Base-by-base conservation (phyloP, 805 yeast genomes). In the Zygoascus tannicola region DNA sequence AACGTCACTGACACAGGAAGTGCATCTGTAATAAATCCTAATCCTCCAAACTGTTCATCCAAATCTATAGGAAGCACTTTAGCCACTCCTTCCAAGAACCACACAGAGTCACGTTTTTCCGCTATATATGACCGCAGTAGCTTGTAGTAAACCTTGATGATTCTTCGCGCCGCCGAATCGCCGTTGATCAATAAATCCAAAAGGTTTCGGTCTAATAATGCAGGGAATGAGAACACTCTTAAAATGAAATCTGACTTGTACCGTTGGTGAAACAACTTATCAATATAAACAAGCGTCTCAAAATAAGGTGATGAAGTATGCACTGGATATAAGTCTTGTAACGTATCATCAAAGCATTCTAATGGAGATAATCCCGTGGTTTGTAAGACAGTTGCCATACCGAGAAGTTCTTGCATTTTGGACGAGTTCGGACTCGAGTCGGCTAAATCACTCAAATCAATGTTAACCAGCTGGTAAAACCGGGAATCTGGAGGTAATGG, bases 11-110 rank as follows among this genome's bases (percentile, higher is more conserved):
- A 21, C 21, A 53, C 54, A 15, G 56, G 56, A 5, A 53, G 43
- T 2, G 57, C 57, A 16, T 42, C 19, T 18, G 51, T 52, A 19
- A 53, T 53, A 43, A 52, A 52, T n/a, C 54, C 54, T 21, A 53
- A 47, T 1, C 57, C 57, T 16, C 57, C 57, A 30, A 37, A 50
- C 26, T 53, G 55, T 2, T 48, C 26, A 35, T 88, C 96, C 44
- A 85, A 94, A 60, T 87, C 95, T 8, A 81, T 94, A 0, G 96
- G 96, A 39, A 88, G 69, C 0, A 87, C 94, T 44, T 80, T 78
- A 4, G 92, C 76, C 2, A 86, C 92, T 3, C 97, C 97, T 62
- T 88, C 95, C 50, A 88, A 68, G 54, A 88, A 87, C 97, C 97
- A 88, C 15, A 88, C 94, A 53, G 76, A 76, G 55, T 87, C 92